Percentiles rank a stretch among this genome's conserved stretches.
Conservation (phyloP, 768 basidiomycete genomes). For the Tricholoma sp. region DNA sequence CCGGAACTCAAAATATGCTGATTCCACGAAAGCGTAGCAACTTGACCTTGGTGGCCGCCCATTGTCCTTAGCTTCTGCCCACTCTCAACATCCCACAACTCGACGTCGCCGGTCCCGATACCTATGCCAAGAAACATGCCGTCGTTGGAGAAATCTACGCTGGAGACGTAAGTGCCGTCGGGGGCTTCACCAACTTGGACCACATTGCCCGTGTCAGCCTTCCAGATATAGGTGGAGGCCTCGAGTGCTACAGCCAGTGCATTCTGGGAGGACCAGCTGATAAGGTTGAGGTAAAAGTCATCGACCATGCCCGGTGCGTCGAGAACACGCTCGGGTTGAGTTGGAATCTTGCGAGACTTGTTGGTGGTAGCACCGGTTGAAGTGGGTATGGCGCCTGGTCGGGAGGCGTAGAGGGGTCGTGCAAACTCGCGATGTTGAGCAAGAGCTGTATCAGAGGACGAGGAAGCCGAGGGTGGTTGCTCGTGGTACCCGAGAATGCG, state of each 20-base stretch:
- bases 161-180: slow-evolving; percentile 69
- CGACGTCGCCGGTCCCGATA: slow-evolving; percentile 75
- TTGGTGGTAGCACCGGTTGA: slow-evolving; percentile 60
- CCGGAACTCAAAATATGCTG: slow-evolving; percentile 83
- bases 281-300: slow-evolving; percentile 95
- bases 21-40: slow-evolving; percentile 85
- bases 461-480: slow-evolving; percentile 65
- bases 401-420: slow-evolving; percentile 64
- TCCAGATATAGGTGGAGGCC: slow-evolving; percentile 89
- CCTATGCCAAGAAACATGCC: slow-evolving; percentile 82
- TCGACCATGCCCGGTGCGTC: slow-evolving; percentile 93
- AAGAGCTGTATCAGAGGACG: slow-evolving; percentile 68
- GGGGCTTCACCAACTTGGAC: slow-evolving; percentile 69
- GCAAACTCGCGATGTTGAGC: slow-evolving; percentile 74
- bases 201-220: slow-evolving; percentile 85
- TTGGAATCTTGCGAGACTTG: slow-evolving; percentile 79
- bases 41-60: slow-evolving; percentile 78
- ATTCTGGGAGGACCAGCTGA: slow-evolving; percentile 86
- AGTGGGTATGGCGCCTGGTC: slow-evolving; percentile 55
- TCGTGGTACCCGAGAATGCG: slow-evolving; percentile 89
- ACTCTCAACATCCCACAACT: slow-evolving; percentile 90
- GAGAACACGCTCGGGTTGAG: slow-evolving; percentile 86
- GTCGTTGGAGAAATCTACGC: slow-evolving; percentile 75
- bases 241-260: slow-evolving; percentile 87
- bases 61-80: slow-evolving; percentile 85